Base-by-base conservation (phyloP, 2,329 filamentous ascomycete genomes). In the Talaromyces funiculosus region DNA sequence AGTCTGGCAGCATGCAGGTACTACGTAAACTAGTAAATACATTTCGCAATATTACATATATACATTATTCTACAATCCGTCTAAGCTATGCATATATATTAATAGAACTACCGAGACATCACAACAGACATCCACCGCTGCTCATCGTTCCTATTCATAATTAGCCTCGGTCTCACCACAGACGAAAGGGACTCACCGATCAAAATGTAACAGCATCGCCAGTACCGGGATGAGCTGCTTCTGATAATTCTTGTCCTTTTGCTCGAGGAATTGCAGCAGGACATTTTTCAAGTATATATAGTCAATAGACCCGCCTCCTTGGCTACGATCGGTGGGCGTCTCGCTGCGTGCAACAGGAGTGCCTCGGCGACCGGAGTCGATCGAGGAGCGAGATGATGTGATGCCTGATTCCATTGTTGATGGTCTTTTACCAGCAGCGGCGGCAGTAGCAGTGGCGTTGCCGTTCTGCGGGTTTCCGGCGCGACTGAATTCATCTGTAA, bases 81-180 rank as follows among this genome's bases (percentile, higher is more conserved):
- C 29, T 33, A 22, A 33, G 2, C n/a, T 14, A 12, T 40, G 18
- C 33, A 53, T 10, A 53, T 8, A 37, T 12, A 14, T 10, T 14
- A 1, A 14, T 14, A 3, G 3, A 38, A 57, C 72, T 65, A 82
- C 67, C 72, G 75, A 16, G 82, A 80, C 62, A 81, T 80, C 53
- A 96, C 86, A 2, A 89, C 91, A 18, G 86, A 84, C 75, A 88
- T 85, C 90, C 91, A 96, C 75, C 90, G 93, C 75, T 94, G 87
- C 76, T 94, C 89, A 67, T 96, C 92, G 67, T 83, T 84, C 67
- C 83, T 86, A 45, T 2, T 61, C 5, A 24, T 18, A 29, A 47
- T 67, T 56, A 65, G 69, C 60, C 66, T 31, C 7, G 45, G 3
- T 3, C 2, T 16, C 18, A n/a, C 6, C 6, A 54, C 1, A 45